Evolutionary conservation across 768 basidiomycete genomes (phyloP).

Genomic region (Daedalea quercina): DNA sequence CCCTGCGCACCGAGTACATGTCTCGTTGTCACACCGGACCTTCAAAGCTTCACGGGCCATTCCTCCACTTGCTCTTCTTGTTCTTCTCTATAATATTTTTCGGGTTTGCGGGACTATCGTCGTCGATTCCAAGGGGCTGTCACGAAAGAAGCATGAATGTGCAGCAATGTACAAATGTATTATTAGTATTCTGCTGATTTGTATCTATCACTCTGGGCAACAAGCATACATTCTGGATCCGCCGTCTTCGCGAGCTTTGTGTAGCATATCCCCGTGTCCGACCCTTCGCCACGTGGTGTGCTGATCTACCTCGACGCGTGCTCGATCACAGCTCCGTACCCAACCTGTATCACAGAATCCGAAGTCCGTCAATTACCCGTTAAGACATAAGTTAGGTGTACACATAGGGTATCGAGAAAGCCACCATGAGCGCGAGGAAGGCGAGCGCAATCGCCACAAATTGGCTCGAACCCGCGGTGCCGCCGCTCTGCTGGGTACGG

Average conservation of each 20-base stretch:
- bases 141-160: too few relatives aligned
- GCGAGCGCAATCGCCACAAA: conserved; percentile 23
- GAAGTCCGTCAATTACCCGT: conserved; percentile 14
- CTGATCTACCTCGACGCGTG: background rate
- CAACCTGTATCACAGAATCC: conserved; percentile 12
- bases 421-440: conserved; percentile 23
- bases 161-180: too few relatives aligned
- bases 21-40: too few relatives aligned
- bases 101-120: too few relatives aligned
- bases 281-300: background rate
- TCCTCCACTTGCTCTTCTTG: background rate
- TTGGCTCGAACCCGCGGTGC: conserved; percentile 3
- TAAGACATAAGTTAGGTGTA: conserved; percentile 17
- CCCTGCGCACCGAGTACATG: too few relatives aligned
- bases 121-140: too few relatives aligned
- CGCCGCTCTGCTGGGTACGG: conserved; percentile 3
- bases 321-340: conserved; percentile 10
- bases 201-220: too few relatives aligned
- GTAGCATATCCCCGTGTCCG: background rate
- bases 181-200: too few relatives aligned
- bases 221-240: too few relatives aligned
- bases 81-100: background rate
- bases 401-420: conserved; percentile 24
- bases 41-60: background rate
- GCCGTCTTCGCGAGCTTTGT: too few relatives aligned